Conservation (phyloP, 2,329 filamentous ascomycete genomes). For the Phaeosphaeriaceae sp. region DNA sequence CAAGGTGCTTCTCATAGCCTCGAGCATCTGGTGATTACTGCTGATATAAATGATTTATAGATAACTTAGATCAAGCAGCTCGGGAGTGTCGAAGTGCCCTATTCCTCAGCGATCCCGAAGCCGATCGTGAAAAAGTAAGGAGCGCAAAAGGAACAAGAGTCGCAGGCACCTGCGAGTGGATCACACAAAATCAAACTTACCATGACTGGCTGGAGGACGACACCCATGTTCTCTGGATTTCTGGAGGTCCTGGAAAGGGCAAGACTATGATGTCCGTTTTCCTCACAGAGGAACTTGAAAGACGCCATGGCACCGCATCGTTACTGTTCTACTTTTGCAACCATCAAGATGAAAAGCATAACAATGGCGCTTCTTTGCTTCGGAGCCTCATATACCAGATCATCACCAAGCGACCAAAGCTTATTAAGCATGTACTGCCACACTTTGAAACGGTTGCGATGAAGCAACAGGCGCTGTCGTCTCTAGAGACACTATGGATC, state of each 20-base stretch:
- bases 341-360: background rate
- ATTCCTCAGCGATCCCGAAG: slow-evolving; percentile 10
- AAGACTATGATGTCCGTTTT: slow-evolving; percentile 37
- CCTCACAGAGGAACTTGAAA: slow-evolving; percentile 20
- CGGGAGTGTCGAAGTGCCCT: slow-evolving; percentile 4
- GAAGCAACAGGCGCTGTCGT: background rate
- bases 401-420: background rate
- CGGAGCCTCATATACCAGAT: background rate
- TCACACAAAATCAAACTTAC: slow-evolving; percentile 16
- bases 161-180: slow-evolving; percentile 35
- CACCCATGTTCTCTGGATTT: slow-evolving; percentile 22
- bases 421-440: background rate
- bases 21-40: too few species aligned
- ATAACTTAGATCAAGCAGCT: too few species aligned
- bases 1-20: too few species aligned
- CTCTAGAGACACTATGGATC: background rate
- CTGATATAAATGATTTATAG: too few species aligned
- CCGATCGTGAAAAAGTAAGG: slow-evolving; percentile 8
- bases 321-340: background rate
- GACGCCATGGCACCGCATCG: background rate
- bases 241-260: slow-evolving; percentile 32
- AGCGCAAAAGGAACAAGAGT: slow-evolving; percentile 1
- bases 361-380: background rate
- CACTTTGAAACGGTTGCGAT: background rate
- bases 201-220: slow-evolving; percentile 11